These are phyloP conservation scores for Podaxis mareebaensis DNA, from an alignment of 768 basidiomycete genomes.

Conservation along the genomic window DNA sequence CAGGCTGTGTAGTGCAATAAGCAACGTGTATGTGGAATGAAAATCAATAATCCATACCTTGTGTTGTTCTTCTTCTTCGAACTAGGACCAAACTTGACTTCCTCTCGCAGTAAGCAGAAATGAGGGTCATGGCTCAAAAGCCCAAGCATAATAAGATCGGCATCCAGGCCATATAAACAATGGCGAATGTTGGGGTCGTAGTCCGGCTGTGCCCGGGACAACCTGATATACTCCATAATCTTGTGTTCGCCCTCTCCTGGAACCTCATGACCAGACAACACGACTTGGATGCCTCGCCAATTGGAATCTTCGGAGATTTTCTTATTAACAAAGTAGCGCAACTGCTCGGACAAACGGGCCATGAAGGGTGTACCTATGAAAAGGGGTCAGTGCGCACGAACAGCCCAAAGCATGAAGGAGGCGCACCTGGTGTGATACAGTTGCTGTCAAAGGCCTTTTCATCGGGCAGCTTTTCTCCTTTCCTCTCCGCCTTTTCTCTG, in stretches of 20 bases:
- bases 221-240: slow-evolving; percentile 98
- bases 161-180: slow-evolving; percentile 97
- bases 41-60: slow-evolving; percentile 29
- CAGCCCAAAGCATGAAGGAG: not conserved
- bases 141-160: slow-evolving; percentile 98
- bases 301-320: slow-evolving; percentile 96
- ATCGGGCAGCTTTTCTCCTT: slow-evolving; percentile 89
- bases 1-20: slow-evolving; percentile 33
- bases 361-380: slow-evolving; percentile 88
- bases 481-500: slow-evolving; percentile 80
- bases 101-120: slow-evolving; percentile 95
- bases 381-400: not conserved
- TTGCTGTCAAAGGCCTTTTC: slow-evolving; percentile 98
- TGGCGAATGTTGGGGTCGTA: slow-evolving; percentile 97
- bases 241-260: slow-evolving; percentile 99
- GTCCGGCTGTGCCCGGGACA: slow-evolving; percentile 91
- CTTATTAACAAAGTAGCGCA: slow-evolving; percentile 97
- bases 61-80: slow-evolving; percentile 70
- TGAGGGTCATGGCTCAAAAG: slow-evolving; percentile 97
- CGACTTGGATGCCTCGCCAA: slow-evolving; percentile 90
- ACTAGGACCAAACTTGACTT: slow-evolving; percentile 94
- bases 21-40: slow-evolving; percentile 23
- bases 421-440: slow-evolving; percentile 94
- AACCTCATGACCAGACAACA: slow-evolving; percentile 96
- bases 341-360: slow-evolving; percentile 86